phyloP scores from a whole-genome alignment of 805 yeast species.

The Candida broadrunensis region DNA sequence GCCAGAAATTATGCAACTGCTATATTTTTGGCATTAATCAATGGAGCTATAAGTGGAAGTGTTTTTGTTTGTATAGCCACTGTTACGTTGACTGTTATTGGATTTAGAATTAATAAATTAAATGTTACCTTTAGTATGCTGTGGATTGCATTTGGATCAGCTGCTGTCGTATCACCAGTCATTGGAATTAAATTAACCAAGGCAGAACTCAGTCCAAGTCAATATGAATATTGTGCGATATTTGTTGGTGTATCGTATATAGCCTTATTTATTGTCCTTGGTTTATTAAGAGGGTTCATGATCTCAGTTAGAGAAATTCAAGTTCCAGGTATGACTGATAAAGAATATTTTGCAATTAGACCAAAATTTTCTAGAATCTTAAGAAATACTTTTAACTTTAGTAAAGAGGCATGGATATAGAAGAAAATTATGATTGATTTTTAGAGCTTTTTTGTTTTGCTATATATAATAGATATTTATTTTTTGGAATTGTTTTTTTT shows the following conservation, averaged over 20 bases:
- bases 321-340: neutral
- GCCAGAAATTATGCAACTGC: constrained; percentile 26
- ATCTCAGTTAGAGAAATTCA: constrained; percentile 14
- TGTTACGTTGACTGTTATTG: constrained; percentile 54
- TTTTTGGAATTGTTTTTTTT: no score
- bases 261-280: constrained; percentile 26
- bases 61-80: constrained; percentile 43
- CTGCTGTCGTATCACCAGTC: constrained; percentile 50
- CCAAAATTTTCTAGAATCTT: neutral
- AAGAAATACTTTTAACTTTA: neutral
- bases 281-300: constrained; percentile 49
- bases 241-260: constrained; percentile 51
- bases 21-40: constrained; percentile 22
- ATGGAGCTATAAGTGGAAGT: constrained; percentile 29
- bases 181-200: constrained; percentile 48
- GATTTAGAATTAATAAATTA: constrained; percentile 50
- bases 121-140: constrained; percentile 45
- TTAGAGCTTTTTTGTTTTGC: neutral
- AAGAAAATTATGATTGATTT: neutral
- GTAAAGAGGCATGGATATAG: neutral
- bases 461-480: no score
- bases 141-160: constrained; percentile 46
- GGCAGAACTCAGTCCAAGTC: constrained; percentile 26
- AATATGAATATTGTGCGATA: constrained; percentile 47
- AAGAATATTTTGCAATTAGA: neutral